A percentile compares a stretch with the other conserved stretches of the same genome.
These are phyloP conservation scores for Beauveria australis DNA, from an alignment of 2,329 filamentous ascomycete genomes.

Conservation along the genomic window DNA sequence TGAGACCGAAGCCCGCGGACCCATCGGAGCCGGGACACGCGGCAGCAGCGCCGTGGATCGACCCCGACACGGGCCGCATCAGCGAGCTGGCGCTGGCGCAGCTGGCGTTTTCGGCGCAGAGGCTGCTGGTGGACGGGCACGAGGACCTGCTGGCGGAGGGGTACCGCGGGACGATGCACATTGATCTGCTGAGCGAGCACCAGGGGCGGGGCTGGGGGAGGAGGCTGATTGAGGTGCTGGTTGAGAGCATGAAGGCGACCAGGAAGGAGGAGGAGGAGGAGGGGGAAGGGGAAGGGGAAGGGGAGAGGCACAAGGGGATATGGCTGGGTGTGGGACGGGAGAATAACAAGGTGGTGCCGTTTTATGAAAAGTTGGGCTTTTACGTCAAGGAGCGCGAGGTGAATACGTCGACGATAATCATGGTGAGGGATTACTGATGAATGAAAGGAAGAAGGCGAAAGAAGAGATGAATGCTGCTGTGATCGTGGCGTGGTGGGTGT, in stretches of 20 bases:
- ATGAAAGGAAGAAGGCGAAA: background rate
- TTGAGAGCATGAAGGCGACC: slow-evolving; percentile 26
- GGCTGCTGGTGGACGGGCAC: slow-evolving; percentile 31
- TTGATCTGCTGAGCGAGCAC: slow-evolving; percentile 35
- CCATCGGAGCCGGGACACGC: slow-evolving; percentile 4
- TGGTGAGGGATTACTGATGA: slow-evolving; percentile 29
- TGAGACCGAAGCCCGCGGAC: background rate
- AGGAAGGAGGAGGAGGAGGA: background rate
- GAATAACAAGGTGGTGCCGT: slow-evolving; percentile 38
- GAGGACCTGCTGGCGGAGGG: slow-evolving; percentile 23
- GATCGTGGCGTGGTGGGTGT: too few species aligned
- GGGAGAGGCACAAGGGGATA: slow-evolving; percentile 24
- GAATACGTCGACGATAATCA: slow-evolving; percentile 29
- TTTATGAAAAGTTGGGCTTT: slow-evolving; percentile 41
- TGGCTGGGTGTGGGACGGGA: slow-evolving; percentile 37
- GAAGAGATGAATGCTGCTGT: background rate
- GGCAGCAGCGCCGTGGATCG: slow-evolving; percentile 26
- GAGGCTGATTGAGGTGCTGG: slow-evolving; percentile 31
- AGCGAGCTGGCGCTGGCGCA: slow-evolving; percentile 29
- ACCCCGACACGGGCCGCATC: slow-evolving; percentile 17
- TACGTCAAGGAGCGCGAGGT: slow-evolving; percentile 27
- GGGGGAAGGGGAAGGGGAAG: background rate
- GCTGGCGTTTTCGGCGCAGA: slow-evolving; percentile 31
- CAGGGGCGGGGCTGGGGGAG: slow-evolving; percentile 38
- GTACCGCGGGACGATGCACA: slow-evolving; percentile 40